Conservation (phyloP, 192 early-diverging fungal species). For the Gryganskiella cystojenkinii region DNA sequence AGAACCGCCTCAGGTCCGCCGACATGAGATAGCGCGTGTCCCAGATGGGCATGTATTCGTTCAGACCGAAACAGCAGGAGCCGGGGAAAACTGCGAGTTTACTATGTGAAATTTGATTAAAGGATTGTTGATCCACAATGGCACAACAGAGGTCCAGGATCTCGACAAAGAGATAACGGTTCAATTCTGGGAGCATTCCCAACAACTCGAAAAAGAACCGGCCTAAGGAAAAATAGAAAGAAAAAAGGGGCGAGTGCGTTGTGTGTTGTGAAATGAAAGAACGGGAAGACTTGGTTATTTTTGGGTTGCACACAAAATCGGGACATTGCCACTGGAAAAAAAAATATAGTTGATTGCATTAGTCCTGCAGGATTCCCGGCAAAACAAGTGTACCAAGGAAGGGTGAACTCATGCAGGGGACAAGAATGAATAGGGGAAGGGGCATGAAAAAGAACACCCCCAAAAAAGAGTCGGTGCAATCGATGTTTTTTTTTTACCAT, state of each 20-base stretch:
- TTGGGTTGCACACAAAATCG: no score
- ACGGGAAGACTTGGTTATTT: no score
- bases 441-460: neutral
- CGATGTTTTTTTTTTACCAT: no score
- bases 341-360: no score
- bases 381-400: no score
- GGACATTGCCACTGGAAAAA: no score
- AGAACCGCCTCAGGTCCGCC: slow-evolving; percentile 19
- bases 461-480: no score
- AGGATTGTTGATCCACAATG: slow-evolving; percentile 24
- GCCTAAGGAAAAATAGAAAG: slow-evolving; percentile 17
- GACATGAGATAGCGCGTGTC: slow-evolving; percentile 42
- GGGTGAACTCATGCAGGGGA: no score
- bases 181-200: slow-evolving; percentile 31
- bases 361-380: no score
- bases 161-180: slow-evolving; percentile 51
- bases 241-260: no score
- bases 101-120: slow-evolving; percentile 25
- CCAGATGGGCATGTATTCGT: slow-evolving; percentile 48
- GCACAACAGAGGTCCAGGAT: slow-evolving; percentile 44
- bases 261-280: no score
- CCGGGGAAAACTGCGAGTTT: slow-evolving; percentile 45
- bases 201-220: slow-evolving; percentile 42
- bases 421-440: neutral
- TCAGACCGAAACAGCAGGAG: slow-evolving; percentile 45